Evolutionary conservation across 2,329 filamentous ascomycete genomes (phyloP), one percentile per base, ranked within the genome.

Genomic region (Neofusicoccum sp.): DNA sequence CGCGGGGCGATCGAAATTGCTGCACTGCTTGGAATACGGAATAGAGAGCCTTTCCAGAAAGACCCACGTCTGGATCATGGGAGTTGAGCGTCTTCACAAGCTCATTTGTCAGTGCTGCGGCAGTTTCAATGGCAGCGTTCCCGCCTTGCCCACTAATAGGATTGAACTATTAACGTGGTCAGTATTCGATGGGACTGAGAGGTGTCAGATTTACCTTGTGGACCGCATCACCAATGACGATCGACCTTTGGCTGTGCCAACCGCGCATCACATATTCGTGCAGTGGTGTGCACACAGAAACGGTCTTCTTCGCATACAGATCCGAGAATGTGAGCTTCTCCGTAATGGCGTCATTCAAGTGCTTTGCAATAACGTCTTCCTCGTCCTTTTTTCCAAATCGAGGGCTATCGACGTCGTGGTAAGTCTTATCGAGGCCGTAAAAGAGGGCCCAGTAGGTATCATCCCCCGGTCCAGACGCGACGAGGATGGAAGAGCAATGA

Each of bases 191-290:
- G 29, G 7, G 3, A 14, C 12, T 29, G 33, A n/a, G 45, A 33
- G 6, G 14, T 3, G 4, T 41, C 16, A 6, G 4, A 54, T 6
- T n/a, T 16, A 54, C 49, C 37, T 59, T 59, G 33, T 59, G 56
- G 9, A 48, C 56, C 3, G 56, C 56, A 14, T 59, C 56, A 11
- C 56, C 56, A n/a, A 59, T 12, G n/a, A 59, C 41, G 12, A 59
- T 59, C 4, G 41, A 59, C 8, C 56, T 41, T n/a, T 37, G 31
- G 5, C 41, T 37, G 16, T 59, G 44, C 56, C 56, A 59, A 3
- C 11, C 31, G 3, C 14, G 31, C 5, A 59, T 31, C 8, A 59
- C 56, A 6, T n/a, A 12, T 28, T 59, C 56, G 12, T 59, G 56
- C 5, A 59, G 33, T 1, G 56, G 56, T 2, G 56, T 59, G 31